These are phyloP conservation scores for Barnettozyma populi DNA, from an alignment of 805 yeast species.

Conservation along the genomic window DNA sequence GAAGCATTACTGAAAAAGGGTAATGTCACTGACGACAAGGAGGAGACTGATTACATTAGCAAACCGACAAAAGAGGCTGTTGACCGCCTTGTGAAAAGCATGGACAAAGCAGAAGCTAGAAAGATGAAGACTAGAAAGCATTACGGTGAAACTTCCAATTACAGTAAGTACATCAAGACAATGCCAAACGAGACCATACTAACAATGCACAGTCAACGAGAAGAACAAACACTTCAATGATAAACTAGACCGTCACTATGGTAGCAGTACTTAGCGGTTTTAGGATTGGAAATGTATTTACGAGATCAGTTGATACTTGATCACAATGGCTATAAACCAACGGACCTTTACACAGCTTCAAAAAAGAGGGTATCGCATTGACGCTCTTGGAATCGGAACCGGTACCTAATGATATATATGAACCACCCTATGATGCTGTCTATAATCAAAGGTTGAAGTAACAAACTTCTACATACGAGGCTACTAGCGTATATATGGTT, in stretches of 20 bases:
- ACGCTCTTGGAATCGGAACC: no score
- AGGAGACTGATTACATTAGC: constrained; percentile 20
- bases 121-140: constrained; percentile 36
- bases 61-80: constrained; percentile 35
- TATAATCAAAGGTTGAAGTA: no score
- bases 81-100: constrained; percentile 27
- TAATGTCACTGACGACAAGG: neutral
- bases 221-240: constrained; percentile 70
- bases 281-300: no score
- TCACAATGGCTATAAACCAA: no score
- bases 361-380: no score
- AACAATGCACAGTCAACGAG: constrained; percentile 42
- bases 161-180: constrained; percentile 19
- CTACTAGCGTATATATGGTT: no score
- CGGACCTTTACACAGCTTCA: no score
- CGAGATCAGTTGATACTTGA: no score
- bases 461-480: neutral
- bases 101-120: constrained; percentile 21
- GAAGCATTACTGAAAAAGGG: constrained; percentile 14
- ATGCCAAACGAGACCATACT: constrained; percentile 26
- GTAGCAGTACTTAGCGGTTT: constrained; percentile 8
- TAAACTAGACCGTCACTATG: constrained; percentile 57
- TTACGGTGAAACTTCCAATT: constrained; percentile 29
- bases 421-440: no score
- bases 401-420: no score